Evolutionary conservation across 2,329 filamentous ascomycete genomes (phyloP), one percentile per base, ranked within the genome.

Genomic region (Curvularia spicifera): DNA sequence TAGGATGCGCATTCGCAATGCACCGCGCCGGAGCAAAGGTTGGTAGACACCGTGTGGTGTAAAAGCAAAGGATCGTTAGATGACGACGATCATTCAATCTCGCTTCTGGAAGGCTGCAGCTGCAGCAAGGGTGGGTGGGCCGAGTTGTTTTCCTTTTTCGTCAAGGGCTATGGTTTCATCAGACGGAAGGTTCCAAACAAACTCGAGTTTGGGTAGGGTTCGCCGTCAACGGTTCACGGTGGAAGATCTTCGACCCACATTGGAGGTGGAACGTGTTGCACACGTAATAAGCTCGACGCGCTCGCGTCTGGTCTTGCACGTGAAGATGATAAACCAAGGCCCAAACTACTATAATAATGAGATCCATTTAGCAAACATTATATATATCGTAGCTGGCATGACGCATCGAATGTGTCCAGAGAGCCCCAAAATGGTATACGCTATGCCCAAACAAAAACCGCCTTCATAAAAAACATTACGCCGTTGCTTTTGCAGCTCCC

Each of bases 381-480:
- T 69, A 59, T 71, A 60, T 71, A 69, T 70, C 66, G 66, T 68
- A 58, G 56, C 60, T 66, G 67, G 67, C 68, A 71, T 68, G 65
- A 64, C 64, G 61, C 62, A 61, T 63, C 29, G 50, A 54, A 60
- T 56, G 63, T 67, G 71, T 66, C 66, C 68, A 67, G 65, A 65
- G 69, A 66, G 53, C 63, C 62, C 67, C 63, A 69, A 68, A 62
- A 67, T 76, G 73, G 73, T 76, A 76, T 76, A 71, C 71, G 73
- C 74, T 76, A 75, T 76, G 73, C 72, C 72, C 59, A 64, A 68
- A 69, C 63, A 72, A 39, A 49, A 12, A 28, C 15, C 46, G 20
- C 63, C 51, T 54, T 75, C 71, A 74, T 74, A 42, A 71, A 73
- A 46, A 71, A 70, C 71, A 76, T 75, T 72, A 75, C 66, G 61